Evolutionary conservation across 2,329 filamentous ascomycete genomes (phyloP).

Genomic region (Aspergillus ochraceoroseus): DNA sequence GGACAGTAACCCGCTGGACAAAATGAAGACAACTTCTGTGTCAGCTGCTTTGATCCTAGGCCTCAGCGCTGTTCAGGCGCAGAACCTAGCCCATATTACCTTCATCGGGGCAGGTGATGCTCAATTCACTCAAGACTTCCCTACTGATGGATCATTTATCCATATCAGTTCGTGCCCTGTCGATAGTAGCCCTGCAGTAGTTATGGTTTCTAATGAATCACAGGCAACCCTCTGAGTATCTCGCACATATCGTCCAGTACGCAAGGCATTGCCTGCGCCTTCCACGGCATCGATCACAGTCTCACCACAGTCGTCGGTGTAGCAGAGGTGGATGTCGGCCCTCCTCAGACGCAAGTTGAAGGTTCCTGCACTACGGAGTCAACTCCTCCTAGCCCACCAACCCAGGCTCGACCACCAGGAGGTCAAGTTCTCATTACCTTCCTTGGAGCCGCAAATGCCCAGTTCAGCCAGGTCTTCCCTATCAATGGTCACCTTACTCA

Average conservation of each 20-base stretch:
- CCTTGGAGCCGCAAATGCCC: conserved; percentile 6
- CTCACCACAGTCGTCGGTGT: conserved; percentile 18
- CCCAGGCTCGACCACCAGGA: neutral
- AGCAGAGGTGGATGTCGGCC: conserved; percentile 21
- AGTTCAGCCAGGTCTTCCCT: conserved; percentile 4
- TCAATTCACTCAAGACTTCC: conserved; percentile 19
- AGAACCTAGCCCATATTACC: conserved; percentile 8
- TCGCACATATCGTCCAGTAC: conserved; percentile 18
- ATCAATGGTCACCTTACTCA: neutral
- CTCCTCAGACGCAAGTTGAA: conserved; percentile 23
- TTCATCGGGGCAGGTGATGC: conserved; percentile 23
- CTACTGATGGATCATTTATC: conserved; percentile 13
- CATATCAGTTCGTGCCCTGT: conserved; percentile 17
- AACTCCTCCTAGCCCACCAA: neutral
- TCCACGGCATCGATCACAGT: conserved; percentile 21
- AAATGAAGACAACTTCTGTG: no score
- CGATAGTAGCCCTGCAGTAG: neutral
- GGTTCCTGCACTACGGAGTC: conserved; percentile 15
- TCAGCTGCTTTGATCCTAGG: no score
- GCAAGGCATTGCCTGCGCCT: conserved; percentile 18
- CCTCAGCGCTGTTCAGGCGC: no score
- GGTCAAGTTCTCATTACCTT: conserved; percentile 8
- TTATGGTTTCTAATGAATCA: neutral
- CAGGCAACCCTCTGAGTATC: conserved; percentile 22
- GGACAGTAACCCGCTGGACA: no score